phyloP scores from a whole-genome alignment of 495 filamentous ascomycete genomes.

The Tuber umbilicatum region DNA sequence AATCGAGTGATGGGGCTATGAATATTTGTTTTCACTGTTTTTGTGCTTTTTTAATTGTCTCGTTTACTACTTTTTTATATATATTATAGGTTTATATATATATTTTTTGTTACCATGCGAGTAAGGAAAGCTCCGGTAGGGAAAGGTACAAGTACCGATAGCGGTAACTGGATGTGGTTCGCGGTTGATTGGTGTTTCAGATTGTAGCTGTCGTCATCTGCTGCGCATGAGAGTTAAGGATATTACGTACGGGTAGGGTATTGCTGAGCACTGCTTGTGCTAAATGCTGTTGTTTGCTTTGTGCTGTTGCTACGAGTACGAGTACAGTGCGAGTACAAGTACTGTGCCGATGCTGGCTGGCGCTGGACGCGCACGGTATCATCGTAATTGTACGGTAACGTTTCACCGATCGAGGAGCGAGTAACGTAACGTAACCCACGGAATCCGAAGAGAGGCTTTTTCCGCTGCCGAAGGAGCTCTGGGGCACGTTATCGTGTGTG shows the following conservation, averaged over 20 bases:
- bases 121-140: background rate
- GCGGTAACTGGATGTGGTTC: background rate
- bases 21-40: background rate
- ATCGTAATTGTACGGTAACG: background rate
- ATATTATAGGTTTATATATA: slow-evolving; percentile 16
- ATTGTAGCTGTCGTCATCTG: slow-evolving; percentile 36
- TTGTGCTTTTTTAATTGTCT: slow-evolving; percentile 4
- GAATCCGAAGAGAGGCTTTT: background rate
- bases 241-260: background rate
- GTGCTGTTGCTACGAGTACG: no score
- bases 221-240: background rate
- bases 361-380: background rate
- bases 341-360: no score
- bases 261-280: slow-evolving; percentile 1
- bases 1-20: slow-evolving; percentile 25
- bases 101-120: background rate
- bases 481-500: background rate
- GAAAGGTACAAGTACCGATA: no score
- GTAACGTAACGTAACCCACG: background rate
- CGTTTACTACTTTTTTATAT: slow-evolving; percentile 8
- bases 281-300: background rate
- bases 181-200: slow-evolving; percentile 25
- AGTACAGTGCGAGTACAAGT: no score
- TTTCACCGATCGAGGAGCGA: background rate
- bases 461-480: background rate